phyloP scores from a whole-genome alignment of 179 eudicot genomes.

The Beta lomatogona region DNA sequence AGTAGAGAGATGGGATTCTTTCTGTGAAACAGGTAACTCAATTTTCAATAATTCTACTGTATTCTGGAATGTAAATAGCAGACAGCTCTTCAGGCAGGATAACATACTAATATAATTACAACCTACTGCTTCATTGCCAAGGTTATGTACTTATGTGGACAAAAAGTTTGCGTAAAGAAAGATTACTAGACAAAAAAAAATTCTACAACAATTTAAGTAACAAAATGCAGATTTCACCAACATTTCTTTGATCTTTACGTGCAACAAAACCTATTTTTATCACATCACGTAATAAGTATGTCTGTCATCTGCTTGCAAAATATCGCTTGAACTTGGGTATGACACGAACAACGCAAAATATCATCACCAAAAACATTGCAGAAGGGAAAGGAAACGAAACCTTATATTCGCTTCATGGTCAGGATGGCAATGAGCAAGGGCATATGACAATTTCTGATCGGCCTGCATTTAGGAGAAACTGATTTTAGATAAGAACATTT shows the following conservation, averaged over 20 bases:
- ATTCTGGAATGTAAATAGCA: not conserved
- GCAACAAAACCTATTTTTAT: not conserved
- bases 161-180: not conserved
- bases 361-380: not conserved
- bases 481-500: not conserved
- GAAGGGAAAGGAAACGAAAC: conserved; percentile 34
- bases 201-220: not conserved
- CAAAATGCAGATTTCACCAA: not conserved
- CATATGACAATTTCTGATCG: conserved; percentile 90
- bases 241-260: not conserved
- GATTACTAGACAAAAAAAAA: not conserved
- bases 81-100: not conserved
- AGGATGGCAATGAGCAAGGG: conserved; percentile 75
- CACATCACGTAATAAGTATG: not conserved
- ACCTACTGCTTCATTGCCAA: not conserved
- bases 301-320: not conserved
- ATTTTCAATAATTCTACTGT: not conserved
- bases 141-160: not conserved
- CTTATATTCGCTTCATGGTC: conserved; percentile 82
- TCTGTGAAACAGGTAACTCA: not conserved
- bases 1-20: not conserved
- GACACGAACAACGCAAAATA: not conserved
- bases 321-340: not conserved
- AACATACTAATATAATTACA: not conserved
- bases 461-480: conserved; percentile 52